Conservation (phyloP, 495 filamentous ascomycete species). For the Aspergillus carlsbadensis region DNA sequence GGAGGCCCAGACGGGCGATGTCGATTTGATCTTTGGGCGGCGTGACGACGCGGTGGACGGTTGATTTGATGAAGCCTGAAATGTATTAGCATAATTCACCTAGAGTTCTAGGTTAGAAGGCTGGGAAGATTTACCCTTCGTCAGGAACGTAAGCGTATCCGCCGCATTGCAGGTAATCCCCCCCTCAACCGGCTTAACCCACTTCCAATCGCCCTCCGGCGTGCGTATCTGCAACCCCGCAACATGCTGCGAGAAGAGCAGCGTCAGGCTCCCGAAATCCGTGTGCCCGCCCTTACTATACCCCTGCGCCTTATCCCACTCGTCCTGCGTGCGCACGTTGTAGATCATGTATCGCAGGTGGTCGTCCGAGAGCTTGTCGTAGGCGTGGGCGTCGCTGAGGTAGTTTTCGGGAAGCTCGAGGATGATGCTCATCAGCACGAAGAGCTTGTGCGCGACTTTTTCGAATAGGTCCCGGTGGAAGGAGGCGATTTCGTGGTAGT, state of each 20-base stretch:
- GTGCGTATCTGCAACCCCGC: slow-evolving; percentile 52
- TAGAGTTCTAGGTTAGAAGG: not conserved
- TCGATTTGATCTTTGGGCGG: slow-evolving; percentile 46
- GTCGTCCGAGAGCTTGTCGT: slow-evolving; percentile 44
- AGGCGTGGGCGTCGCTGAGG: slow-evolving; percentile 46
- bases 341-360: slow-evolving; percentile 60
- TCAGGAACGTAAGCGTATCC: slow-evolving; percentile 45
- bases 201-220: slow-evolving; percentile 47
- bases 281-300: slow-evolving; percentile 51
- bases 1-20: slow-evolving; percentile 42
- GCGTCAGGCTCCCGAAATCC: slow-evolving; percentile 52
- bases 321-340: slow-evolving; percentile 44
- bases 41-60: slow-evolving; percentile 49
- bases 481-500: slow-evolving; percentile 24
- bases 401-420: slow-evolving; percentile 55
- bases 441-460: slow-evolving; percentile 24
- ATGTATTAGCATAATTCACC: not conserved
- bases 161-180: slow-evolving; percentile 49
- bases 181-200: slow-evolving; percentile 43
- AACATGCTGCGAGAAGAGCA: slow-evolving; percentile 55
- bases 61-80: slow-evolving; percentile 43
- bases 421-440: slow-evolving; percentile 44
- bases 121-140: slow-evolving; percentile 22
- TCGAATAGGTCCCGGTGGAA: slow-evolving; percentile 26
- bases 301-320: slow-evolving; percentile 40